Evolutionary conservation across 2,329 filamentous ascomycete species (phyloP), one percentile per base, ranked within the genome.

Genomic region (Anthostomella pinea): DNA sequence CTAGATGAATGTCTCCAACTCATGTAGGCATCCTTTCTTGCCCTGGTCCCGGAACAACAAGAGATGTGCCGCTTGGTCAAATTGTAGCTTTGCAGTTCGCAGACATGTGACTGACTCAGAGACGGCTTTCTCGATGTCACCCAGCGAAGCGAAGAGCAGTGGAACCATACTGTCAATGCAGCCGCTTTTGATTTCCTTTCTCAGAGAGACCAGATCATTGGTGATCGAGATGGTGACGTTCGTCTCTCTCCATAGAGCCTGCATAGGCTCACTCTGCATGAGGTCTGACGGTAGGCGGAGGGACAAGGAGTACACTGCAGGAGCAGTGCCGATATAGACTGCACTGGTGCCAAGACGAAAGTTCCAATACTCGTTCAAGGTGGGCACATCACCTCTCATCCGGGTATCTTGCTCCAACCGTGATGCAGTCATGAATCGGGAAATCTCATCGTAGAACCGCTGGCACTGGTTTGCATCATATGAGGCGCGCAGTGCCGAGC

Each of bases 341-440:
- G 47, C 48, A 40, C 48, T 56, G 4, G 50, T 48, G n/a, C 53
- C 51, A 24, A 53, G 39, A 14, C 53, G 40, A 25, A 40, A 40
- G 10, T 17, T 14, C 53, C 46, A 51, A 35, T 51, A 56, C 18
- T 54, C 41, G 11, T 48, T 35, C 2, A 53, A 5, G 1, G 48
- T 50, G 2, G 50, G 47, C 3, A 56, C 17, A 4, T 30, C 21
- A 2, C 37, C 42, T 6, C 29, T 33, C 13, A 53, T 25, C 17
- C 41, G 41, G 9, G 24, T 32, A 3, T n/a, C 24, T 25, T 56
- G 53, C 31, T 56, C 53, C 10, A 34, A 33, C 26, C 49, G 38
- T 3, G 46, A 43, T 5, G 36, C 45, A 13, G 27, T 16, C 25
- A 54, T 49, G 27, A 46, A 51, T 9, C 41, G 43, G 7, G 36